Conservation (phyloP, 352 stramenopile genomes). For the Pythium utonaiense region DNA sequence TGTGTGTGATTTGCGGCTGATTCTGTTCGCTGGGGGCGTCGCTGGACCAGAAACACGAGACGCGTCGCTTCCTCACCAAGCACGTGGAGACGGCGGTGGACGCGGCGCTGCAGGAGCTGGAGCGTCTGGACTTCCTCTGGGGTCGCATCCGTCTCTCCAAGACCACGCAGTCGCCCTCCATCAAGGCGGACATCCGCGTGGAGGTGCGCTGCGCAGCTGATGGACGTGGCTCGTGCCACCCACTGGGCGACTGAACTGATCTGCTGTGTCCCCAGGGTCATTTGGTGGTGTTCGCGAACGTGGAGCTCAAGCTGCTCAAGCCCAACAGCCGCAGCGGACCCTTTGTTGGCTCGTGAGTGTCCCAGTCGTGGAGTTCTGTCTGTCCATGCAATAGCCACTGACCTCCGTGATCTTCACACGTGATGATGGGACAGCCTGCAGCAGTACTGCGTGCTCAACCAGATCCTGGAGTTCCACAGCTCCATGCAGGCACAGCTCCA, state of each 20-base stretch:
- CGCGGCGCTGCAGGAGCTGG: slow-evolving; percentile 56
- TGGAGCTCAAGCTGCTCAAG: slow-evolving; percentile 70
- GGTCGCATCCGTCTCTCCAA: slow-evolving; percentile 70
- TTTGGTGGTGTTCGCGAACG: slow-evolving; percentile 64
- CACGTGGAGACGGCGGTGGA: slow-evolving; percentile 49
- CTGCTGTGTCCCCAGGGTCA: slow-evolving; percentile 44
- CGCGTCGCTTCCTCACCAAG: slow-evolving; percentile 54
- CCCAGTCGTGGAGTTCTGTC: no score
- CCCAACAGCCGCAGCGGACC: slow-evolving; percentile 39
- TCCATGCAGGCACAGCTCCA: slow-evolving; percentile 58
- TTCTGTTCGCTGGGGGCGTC: neutral
- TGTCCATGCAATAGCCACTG: neutral
- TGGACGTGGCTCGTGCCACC: no score
- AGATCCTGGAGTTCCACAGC: slow-evolving; percentile 82
- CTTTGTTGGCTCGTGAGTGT: slow-evolving; percentile 51
- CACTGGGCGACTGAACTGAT: neutral
- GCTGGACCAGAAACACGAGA: slow-evolving; percentile 47
- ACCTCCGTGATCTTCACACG: neutral
- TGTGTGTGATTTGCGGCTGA: neutral
- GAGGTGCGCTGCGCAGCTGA: no score
- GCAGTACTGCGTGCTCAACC: slow-evolving; percentile 80
- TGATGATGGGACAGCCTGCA: slow-evolving; percentile 51
- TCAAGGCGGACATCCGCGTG: slow-evolving; percentile 71
- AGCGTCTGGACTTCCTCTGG: slow-evolving; percentile 83
- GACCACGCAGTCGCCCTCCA: slow-evolving; percentile 29